A percentile compares a stretch with the other conserved stretches of the same genome.
These are phyloP conservation scores for Corinectria fuckeliana DNA, from an alignment of 2,329 filamentous ascomycete species.

Conservation along the genomic window DNA sequence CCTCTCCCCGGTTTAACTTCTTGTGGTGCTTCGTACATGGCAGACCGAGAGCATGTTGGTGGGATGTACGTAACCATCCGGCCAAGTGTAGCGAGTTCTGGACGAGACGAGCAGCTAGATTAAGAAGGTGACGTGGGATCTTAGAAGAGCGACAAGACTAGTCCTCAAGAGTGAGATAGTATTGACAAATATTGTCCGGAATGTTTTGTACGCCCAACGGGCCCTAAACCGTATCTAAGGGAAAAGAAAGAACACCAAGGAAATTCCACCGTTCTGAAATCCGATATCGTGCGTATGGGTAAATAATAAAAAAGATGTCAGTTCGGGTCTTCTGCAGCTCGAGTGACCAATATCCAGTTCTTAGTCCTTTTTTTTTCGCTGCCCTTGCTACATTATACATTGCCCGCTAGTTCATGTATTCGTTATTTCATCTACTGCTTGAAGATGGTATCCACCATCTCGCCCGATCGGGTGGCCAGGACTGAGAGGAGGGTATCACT, in stretches of 20 bases:
- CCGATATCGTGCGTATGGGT: neutral
- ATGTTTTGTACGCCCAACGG: neutral
- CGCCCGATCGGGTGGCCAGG: constrained; percentile 75
- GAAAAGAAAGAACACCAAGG: constrained; percentile 12
- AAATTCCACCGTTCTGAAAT: constrained; percentile 10
- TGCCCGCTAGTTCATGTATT: constrained; percentile 29
- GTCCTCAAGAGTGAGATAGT: neutral
- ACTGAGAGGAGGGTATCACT: constrained; percentile 85
- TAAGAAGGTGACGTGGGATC: neutral
- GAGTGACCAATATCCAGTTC: constrained; percentile 22
- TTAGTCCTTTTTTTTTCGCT: constrained; percentile 35
- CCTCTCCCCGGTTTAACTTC: neutral
- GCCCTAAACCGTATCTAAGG: constrained; percentile 10
- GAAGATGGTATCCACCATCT: constrained; percentile 81
- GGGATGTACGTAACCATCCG: neutral
- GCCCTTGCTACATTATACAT: constrained; percentile 32
- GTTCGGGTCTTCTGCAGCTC: constrained; percentile 15
- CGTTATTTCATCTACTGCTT: constrained; percentile 35
- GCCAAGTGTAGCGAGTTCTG: neutral
- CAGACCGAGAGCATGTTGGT: neutral
- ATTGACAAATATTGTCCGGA: neutral
- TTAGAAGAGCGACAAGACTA: neutral
- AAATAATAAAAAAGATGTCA: constrained; percentile 20
- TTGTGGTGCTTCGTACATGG: neutral
- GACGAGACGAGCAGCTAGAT: neutral